Base-by-base conservation (phyloP, 129 eudicot species). In the Gnaphalium uliginosum region DNA sequence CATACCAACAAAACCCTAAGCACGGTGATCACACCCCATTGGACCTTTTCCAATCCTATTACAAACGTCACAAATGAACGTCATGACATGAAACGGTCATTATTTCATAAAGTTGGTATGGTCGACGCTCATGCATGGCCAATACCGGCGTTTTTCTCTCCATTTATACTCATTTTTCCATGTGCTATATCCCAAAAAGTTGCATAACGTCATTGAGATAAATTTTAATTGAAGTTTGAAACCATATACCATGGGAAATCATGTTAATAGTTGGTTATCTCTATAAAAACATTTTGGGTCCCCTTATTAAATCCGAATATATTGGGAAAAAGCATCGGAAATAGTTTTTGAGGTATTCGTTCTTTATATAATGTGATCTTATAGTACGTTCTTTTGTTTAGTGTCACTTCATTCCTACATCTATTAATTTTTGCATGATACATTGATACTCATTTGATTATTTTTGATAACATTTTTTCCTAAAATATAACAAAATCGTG, bases 141-240 rank as follows among this genome's bases (percentile, higher is more conserved):
- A 72, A 56, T 57, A 56, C 51, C 3, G 53, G 15, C 65, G 9
- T 72, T 72, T 72, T n/a, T 57, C 77, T 72, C 15, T 32, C 19
- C 70, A 61, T 17, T 74, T 25, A 63, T 26, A 27, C 2, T 62
- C 66, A 60, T 27, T 25, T 27, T 60, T 68, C 23, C 62, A 78
- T 56, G 64, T 6, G 63, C 59, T 60, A 14, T 68, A 66, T 53
- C 13, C 5, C 8, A 39, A 19, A 43, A 59, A 59, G 22, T 19
- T 60, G 71, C 33, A 58, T 56, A 43, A 51, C 54, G 76, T 69
- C 50, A 46, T 24, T 58, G 53, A 58, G 53, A 77, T 50, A 2
- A 21, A 68, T 68, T 68, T 69, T 27, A 26, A 59, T 53, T 32
- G 39, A 78, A 13, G 54, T 69, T 21, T 2, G 69, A 33, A 41